Base-by-base conservation (phyloP, 441 rosid genomes). In the Monsonia emarginata region DNA sequence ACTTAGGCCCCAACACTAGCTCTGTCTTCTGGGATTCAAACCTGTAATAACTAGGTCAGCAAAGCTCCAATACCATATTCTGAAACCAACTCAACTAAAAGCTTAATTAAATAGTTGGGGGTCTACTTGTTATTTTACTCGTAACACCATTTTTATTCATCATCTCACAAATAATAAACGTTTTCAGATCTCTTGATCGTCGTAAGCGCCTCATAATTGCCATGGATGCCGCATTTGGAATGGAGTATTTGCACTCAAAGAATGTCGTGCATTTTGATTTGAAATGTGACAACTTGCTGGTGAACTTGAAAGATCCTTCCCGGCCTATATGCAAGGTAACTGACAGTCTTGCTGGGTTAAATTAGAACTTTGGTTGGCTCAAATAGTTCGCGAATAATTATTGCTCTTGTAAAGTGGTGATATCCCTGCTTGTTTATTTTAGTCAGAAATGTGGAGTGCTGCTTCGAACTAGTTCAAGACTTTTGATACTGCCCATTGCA, bases 161-260 rank as follows among this genome's bases (percentile, higher is more conserved):
- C 31, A 11, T 9, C 69, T 63, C 8, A 26, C 61, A 56, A 25
- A 10, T 11, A 24, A 13, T 56, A 31, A 11, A 2, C 28, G 25
- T 56, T 56, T 65, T 14, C 75, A 84, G 89, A 74, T 80, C 32
- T 68, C 82, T 85, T 65, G 92, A 85, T 76, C 83, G 82, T 69
- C 75, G 82, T 21, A 87, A 83, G 74, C 76, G 88, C 9, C 80
- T 83, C 25, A 69, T 86, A 67, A 85, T 86, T 68, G 87, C 87
- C 34, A 84, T 86, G 91, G 89, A 86, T 65, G 87, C 85, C 28
- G 91, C 91, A 68, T 86, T 86, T 34, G 91, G 91, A 34, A 86
- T 86, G 91, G 91, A 85, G 66, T 86, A 84, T 72, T 75, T 86
- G 78, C 91, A 86, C 76, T 87, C 83, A 63, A 86, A 84, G 79